A percentile compares a stretch with the other conserved stretches of the same genome.
These are phyloP conservation scores for Psilocybe cyanescens DNA, from an alignment of 768 basidiomycete genomes.

Conservation along the genomic window DNA sequence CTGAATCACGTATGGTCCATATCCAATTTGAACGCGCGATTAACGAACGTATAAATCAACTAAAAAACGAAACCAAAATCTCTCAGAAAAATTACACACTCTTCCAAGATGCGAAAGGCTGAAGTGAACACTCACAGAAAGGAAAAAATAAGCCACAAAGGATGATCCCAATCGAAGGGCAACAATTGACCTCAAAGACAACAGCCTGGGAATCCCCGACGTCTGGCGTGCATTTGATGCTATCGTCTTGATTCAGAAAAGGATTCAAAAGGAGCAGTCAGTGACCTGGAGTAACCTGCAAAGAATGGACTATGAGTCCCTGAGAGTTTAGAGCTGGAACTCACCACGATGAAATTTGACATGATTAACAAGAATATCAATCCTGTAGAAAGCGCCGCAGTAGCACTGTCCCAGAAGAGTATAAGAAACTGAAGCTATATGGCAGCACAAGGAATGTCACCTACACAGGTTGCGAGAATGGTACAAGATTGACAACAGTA, in stretches of 20 bases:
- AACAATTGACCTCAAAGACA: constrained; percentile 37
- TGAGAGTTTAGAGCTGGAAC: not conserved
- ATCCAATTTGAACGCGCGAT: too few relatives aligned
- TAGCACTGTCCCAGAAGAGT: not conserved
- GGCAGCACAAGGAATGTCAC: constrained; percentile 35
- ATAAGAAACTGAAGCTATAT: not conserved
- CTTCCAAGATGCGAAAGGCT: too few relatives aligned
- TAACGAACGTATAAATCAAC: too few relatives aligned
- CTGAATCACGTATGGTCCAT: too few relatives aligned
- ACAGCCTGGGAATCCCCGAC: constrained; percentile 35
- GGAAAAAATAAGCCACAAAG: constrained; percentile 37
- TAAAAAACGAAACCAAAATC: too few relatives aligned
- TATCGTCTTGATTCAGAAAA: too few relatives aligned
- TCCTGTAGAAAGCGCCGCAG: not conserved
- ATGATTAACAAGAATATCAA: not conserved
- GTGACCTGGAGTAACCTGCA: too few relatives aligned
- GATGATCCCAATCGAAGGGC: constrained; percentile 34
- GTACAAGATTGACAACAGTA: constrained; percentile 51
- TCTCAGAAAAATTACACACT: too few relatives aligned
- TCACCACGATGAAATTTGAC: not conserved
- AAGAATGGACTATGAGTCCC: too few relatives aligned
- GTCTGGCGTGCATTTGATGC: constrained; percentile 15
- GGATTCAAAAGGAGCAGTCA: too few relatives aligned
- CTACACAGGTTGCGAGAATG: constrained; percentile 69
- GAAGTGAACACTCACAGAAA: constrained; percentile 31